Percentiles rank a stretch among this genome's conserved stretches.
Evolutionary conservation across 1,139 yeast species (phyloP).

Genomic region (Geotrichum carabidarum): DNA sequence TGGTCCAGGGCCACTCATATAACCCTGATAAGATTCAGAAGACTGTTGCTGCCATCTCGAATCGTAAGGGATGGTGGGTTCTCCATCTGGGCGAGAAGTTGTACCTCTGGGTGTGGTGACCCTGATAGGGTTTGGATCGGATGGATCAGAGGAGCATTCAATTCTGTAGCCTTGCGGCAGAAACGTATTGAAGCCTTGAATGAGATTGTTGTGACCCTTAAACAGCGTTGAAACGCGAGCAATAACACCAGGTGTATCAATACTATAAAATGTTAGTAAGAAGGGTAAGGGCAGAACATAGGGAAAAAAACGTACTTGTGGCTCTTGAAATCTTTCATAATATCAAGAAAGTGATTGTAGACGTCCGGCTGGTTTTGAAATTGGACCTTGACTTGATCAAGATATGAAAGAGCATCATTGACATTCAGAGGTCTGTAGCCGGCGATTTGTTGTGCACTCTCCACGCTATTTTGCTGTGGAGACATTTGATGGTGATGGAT

Average conservation of each 20-base stretch:
- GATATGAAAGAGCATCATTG: conserved; percentile 88
- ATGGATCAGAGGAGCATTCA: conserved; percentile 83
- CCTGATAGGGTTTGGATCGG: conserved; percentile 86
- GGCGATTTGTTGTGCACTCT: conserved; percentile 28
- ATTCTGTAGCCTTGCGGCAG: conserved; percentile 95
- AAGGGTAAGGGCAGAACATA: not conserved
- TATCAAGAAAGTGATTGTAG: conserved; percentile 90
- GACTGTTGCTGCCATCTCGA: conserved; percentile 19
- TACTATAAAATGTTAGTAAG: conserved; percentile 40
- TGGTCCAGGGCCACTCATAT: not conserved
- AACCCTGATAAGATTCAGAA: conserved; percentile 10
- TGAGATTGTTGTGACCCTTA: conserved; percentile 85
- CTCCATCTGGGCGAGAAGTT: conserved; percentile 59
- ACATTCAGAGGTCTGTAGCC: conserved; percentile 84
- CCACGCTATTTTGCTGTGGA: conserved; percentile 7
- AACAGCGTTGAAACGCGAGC: conserved; percentile 87
- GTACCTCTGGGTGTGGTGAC: conserved; percentile 96
- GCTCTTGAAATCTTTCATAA: conserved; percentile 96
- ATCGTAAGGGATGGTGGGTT: conserved; percentile 21
- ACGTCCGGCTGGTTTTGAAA: conserved; percentile 91
- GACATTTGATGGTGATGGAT: conserved; percentile 16
- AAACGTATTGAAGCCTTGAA: conserved; percentile 95
- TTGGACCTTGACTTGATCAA: conserved; percentile 92
- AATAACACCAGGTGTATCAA: conserved; percentile 97
- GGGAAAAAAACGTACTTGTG: conserved; percentile 54